A percentile compares a stretch with the other conserved stretches of the same genome.
Conservation (phyloP, 306 rosid species). For the Prosopis cineraria region DNA sequence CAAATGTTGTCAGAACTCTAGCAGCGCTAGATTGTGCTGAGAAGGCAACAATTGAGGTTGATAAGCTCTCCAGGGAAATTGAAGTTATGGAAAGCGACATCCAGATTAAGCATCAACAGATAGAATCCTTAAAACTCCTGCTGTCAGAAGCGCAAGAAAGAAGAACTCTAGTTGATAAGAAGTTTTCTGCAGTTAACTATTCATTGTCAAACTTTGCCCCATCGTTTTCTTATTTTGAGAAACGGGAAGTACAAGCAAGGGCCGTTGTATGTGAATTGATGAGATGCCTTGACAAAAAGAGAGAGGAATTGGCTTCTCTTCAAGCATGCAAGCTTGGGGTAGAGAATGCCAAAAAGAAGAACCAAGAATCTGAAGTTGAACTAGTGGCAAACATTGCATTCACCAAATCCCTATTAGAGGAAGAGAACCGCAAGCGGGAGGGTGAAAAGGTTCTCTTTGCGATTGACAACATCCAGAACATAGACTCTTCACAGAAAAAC, state of each 20-base stretch:
- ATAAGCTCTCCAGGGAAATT: conserved; percentile 66
- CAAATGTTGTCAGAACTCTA: conserved; percentile 55
- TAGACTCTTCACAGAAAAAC: conserved; percentile 52
- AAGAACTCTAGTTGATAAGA: conserved; percentile 54
- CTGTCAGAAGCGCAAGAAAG: conserved; percentile 54
- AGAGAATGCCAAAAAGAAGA: conserved; percentile 48
- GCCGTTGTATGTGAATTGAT: conserved; percentile 49
- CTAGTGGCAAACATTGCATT: conserved; percentile 44
- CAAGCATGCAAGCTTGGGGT: conserved; percentile 54
- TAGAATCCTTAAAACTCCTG: conserved; percentile 55
- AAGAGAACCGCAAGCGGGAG: conserved; percentile 74
- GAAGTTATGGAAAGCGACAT: conserved; percentile 58
- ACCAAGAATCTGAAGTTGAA: conserved; percentile 66
- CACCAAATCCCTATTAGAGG: conserved; percentile 71
- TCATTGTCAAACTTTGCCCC: conserved; percentile 62
- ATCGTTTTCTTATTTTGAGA: conserved; percentile 69
- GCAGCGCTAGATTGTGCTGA: conserved; percentile 60
- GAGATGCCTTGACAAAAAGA: conserved; percentile 56
- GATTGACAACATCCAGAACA: conserved; percentile 63
- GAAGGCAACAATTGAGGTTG: conserved; percentile 60
- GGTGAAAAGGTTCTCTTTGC: conserved; percentile 81
- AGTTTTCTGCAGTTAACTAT: conserved; percentile 78
- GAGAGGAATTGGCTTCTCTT: conserved; percentile 52
- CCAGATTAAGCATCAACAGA: conserved; percentile 57
- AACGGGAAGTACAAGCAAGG: conserved; percentile 76